phyloP scores from a whole-genome alignment of 2,329 filamentous ascomycete species.

The Pestalotiopsis sp. region DNA sequence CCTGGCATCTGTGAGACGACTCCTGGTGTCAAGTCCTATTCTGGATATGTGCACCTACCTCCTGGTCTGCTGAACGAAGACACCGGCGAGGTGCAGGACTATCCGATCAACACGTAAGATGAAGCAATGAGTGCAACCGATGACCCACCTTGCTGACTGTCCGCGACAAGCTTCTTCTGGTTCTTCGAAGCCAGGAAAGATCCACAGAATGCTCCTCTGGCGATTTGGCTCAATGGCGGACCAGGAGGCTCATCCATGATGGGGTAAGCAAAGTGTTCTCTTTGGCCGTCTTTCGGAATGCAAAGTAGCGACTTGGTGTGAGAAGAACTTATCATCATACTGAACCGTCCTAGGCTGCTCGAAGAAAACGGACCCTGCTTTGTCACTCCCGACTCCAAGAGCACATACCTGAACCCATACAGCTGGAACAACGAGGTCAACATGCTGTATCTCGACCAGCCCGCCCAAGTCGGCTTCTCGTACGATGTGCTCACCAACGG shows the following conservation, averaged over 20 bases:
- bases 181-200: conserved; percentile 34
- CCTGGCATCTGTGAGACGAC: conserved; percentile 55
- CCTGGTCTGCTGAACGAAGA: conserved; percentile 35
- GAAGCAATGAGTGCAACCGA: background rate
- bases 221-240: conserved; percentile 61
- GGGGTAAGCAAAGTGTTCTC: conserved; percentile 23
- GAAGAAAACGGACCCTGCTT: conserved; percentile 49
- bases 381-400: conserved; percentile 43
- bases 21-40: conserved; percentile 60
- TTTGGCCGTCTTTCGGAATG: no score
- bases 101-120: conserved; percentile 47
- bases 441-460: conserved; percentile 52
- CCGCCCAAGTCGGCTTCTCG: conserved; percentile 62
- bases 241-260: conserved; percentile 57
- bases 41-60: conserved; percentile 59
- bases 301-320: no score
- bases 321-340: background rate
- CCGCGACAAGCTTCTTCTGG: conserved; percentile 42
- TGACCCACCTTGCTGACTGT: conserved; percentile 37
- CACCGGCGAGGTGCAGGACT: conserved; percentile 44
- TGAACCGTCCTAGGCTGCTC: conserved; percentile 33
- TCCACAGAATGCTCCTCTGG: conserved; percentile 36
- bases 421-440: conserved; percentile 60
- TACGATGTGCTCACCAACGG: conserved; percentile 60
- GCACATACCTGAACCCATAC: conserved; percentile 54